These are phyloP conservation scores for Alternaria burnsii DNA, from an alignment of 2,329 filamentous ascomycete species.

Conservation along the genomic window DNA sequence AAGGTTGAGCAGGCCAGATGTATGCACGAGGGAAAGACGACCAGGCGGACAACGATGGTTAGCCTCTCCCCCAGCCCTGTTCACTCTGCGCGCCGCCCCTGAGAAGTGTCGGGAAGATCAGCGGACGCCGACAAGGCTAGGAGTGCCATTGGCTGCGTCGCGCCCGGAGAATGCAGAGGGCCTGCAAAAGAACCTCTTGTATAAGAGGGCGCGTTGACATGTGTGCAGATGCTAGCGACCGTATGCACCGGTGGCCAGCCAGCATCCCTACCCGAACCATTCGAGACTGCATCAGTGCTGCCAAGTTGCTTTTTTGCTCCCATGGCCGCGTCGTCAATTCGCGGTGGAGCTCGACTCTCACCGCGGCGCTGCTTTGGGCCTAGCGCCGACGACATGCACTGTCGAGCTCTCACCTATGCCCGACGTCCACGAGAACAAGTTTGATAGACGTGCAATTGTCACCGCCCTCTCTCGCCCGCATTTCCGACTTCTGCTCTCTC, in stretches of 20 bases:
- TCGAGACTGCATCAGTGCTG: not conserved
- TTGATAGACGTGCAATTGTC: not conserved
- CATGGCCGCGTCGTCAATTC: not conserved
- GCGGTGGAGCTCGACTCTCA: slow-evolving; percentile 18
- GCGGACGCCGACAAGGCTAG: slow-evolving; percentile 15
- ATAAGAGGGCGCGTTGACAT: not conserved
- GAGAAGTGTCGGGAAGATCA: slow-evolving; percentile 22
- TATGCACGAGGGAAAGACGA: slow-evolving; percentile 12
- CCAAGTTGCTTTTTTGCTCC: not conserved
- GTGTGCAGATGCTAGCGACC: not conserved
- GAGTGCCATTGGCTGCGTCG: slow-evolving; percentile 23
- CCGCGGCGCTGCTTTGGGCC: slow-evolving; percentile 23
- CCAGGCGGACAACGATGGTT: slow-evolving; percentile 11
- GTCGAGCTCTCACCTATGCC: slow-evolving; percentile 1
- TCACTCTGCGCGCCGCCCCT: slow-evolving; percentile 22
- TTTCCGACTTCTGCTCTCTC: not conserved
- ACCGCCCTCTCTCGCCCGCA: not conserved
- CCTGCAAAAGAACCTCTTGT: slow-evolving; percentile 1
- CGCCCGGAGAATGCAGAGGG: slow-evolving; percentile 16
- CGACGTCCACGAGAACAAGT: not conserved
- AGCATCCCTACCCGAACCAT: slow-evolving; percentile 3
- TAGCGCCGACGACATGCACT: slow-evolving; percentile 16
- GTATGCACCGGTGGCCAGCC: slow-evolving; percentile 1
- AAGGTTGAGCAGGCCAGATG: slow-evolving; percentile 6
- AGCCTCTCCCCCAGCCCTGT: slow-evolving; percentile 5